Percentiles rank a stretch among this genome's conserved stretches.
phyloP scores from a whole-genome alignment of 2,329 filamentous ascomycete genomes.

The Leptoxyphium fumago region DNA sequence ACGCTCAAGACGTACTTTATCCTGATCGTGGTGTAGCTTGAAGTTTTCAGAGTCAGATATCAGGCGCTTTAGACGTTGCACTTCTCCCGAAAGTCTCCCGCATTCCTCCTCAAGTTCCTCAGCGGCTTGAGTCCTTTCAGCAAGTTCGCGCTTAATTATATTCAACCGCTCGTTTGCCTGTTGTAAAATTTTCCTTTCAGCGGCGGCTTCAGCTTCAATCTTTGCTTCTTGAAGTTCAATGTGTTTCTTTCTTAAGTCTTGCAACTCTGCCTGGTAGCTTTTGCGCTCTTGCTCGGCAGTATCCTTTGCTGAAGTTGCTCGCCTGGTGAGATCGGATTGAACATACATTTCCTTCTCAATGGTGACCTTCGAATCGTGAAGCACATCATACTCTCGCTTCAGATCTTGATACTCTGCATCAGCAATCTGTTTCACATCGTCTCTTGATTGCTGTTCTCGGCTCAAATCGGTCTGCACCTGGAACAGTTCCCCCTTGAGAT shows the following conservation, averaged over 20 bases:
- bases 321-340: conserved; percentile 79
- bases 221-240: conserved; percentile 75
- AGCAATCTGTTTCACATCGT: conserved; percentile 79
- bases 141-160: conserved; percentile 63
- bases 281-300: conserved; percentile 78
- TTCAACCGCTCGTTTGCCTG: conserved; percentile 69
- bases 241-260: conserved; percentile 68
- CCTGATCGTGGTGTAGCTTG: conserved; percentile 77
- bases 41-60: conserved; percentile 84
- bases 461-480: conserved; percentile 78
- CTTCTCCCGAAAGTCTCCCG: conserved; percentile 57
- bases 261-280: conserved; percentile 74
- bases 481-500: conserved; percentile 74
- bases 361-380: conserved; percentile 90
- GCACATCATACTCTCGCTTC: conserved; percentile 67
- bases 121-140: conserved; percentile 60
- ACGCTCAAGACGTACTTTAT: conserved; percentile 82
- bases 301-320: conserved; percentile 67
- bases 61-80: conserved; percentile 73
- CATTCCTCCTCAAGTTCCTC: conserved; percentile 71
- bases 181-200: conserved; percentile 64
- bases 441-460: conserved; percentile 79
- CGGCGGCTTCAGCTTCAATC: conserved; percentile 63
- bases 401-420: conserved; percentile 77
- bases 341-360: conserved; percentile 97